phyloP scores from a whole-genome alignment of 805 yeast genomes.

The Nakazawaea wickerhamii region DNA sequence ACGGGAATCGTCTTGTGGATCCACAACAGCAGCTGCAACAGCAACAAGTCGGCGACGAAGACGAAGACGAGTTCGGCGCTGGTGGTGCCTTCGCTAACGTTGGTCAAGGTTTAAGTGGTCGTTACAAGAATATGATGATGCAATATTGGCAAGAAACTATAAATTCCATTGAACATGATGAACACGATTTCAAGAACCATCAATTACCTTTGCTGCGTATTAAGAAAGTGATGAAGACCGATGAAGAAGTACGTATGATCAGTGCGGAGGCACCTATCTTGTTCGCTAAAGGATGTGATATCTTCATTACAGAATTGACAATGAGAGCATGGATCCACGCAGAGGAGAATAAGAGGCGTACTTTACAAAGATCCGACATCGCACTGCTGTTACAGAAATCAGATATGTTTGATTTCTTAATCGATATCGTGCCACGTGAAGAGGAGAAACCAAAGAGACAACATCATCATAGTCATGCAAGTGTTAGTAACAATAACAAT shows the following conservation, averaged over 20 bases:
- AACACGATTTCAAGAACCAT: constrained; percentile 89
- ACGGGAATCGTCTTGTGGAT: neutral
- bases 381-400: constrained; percentile 92
- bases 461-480: neutral
- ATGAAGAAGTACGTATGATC: constrained; percentile 95
- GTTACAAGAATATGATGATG: constrained; percentile 83
- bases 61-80: constrained; percentile 29
- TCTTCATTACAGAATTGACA: constrained; percentile 92
- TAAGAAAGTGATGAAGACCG: constrained; percentile 96
- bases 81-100: constrained; percentile 57
- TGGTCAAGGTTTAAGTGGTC: constrained; percentile 84
- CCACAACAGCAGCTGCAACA: constrained; percentile 4
- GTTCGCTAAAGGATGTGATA: constrained; percentile 97
- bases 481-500: neutral
- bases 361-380: constrained; percentile 89
- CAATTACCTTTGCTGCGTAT: constrained; percentile 94
- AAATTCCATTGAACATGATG: constrained; percentile 80
- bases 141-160: constrained; percentile 97
- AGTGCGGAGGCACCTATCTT: constrained; percentile 97
- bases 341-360: constrained; percentile 91
- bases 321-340: constrained; percentile 99
- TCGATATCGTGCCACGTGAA: constrained; percentile 93
- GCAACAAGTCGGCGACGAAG: constrained; percentile 23
- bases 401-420: constrained; percentile 95
- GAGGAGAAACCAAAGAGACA: constrained; percentile 52